These are phyloP conservation scores for Wallacemonas sp. DNA, from an alignment of 208 protist genomes.

Conservation along the genomic window DNA sequence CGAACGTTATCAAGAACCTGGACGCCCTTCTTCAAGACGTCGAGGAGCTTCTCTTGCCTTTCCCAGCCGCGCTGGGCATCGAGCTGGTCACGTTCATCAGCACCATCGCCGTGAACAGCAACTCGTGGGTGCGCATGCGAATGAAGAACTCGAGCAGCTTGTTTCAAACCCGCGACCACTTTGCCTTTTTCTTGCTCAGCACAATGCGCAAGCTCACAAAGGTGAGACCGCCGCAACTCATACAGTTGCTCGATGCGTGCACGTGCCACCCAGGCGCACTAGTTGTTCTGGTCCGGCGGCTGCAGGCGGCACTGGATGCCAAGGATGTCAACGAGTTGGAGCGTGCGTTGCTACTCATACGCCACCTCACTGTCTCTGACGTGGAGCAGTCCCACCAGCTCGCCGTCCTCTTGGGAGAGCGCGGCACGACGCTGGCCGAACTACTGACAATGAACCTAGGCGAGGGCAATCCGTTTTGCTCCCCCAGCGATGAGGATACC, in stretches of 20 bases:
- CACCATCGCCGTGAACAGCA: slow-evolving; percentile 84
- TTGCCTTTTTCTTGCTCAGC: slow-evolving; percentile 64
- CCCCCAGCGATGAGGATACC: not conserved
- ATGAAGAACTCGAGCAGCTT: slow-evolving; percentile 85
- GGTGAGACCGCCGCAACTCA: slow-evolving; percentile 38
- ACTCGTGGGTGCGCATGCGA: slow-evolving; percentile 73
- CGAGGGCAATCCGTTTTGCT: not conserved
- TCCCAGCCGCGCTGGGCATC: slow-evolving; percentile 57
- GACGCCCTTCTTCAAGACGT: slow-evolving; percentile 65
- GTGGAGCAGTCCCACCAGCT: slow-evolving; percentile 41
- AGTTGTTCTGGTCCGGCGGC: slow-evolving; percentile 49
- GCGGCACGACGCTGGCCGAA: slow-evolving; percentile 37
- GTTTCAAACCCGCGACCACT: slow-evolving; percentile 71
- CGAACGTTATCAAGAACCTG: slow-evolving; percentile 78
- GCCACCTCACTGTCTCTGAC: slow-evolving; percentile 40
- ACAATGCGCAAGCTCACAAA: slow-evolving; percentile 41
- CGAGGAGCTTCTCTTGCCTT: slow-evolving; percentile 48
- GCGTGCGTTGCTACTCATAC: slow-evolving; percentile 45
- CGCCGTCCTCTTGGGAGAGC: slow-evolving; percentile 36
- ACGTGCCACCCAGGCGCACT: slow-evolving; percentile 49
- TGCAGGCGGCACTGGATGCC: slow-evolving; percentile 38
- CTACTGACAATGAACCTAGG: slow-evolving; percentile 27
- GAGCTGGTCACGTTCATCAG: slow-evolving; percentile 80
- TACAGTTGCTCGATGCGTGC: slow-evolving; percentile 74
- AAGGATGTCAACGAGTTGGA: slow-evolving; percentile 78